Evolutionary conservation across 2,329 filamentous ascomycete species (phyloP).

Genomic region (Rhynchosporium graminicola): DNA sequence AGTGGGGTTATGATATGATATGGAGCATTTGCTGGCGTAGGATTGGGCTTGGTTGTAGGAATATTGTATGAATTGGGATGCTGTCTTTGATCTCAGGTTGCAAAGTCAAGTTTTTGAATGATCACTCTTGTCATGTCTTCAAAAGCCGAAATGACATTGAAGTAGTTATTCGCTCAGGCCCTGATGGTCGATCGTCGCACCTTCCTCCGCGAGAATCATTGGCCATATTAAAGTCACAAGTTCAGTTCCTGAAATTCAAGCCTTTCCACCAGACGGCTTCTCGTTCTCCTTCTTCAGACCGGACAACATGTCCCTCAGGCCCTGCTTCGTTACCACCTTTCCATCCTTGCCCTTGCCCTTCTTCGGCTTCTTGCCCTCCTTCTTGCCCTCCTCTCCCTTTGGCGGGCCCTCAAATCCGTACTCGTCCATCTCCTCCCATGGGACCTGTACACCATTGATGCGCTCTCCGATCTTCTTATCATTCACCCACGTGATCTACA

Average conservation of each 20-base stretch:
- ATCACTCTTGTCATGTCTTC: neutral
- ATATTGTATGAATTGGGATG: constrained; percentile 17
- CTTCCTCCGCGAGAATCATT: too few relatives aligned
- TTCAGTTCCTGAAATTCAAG: neutral
- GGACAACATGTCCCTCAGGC: neutral
- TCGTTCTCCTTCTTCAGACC: neutral
- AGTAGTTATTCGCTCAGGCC: neutral
- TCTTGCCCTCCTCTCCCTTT: neutral
- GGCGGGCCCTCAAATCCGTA: neutral
- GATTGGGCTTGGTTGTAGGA: constrained; percentile 5
- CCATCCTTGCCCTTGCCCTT: neutral
- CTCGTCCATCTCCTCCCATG: neutral
- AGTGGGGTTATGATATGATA: neutral
- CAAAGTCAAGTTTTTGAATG: neutral
- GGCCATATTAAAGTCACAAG: too few relatives aligned
- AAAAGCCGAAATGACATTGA: neutral
- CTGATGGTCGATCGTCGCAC: too few relatives aligned
- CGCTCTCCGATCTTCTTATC: constrained; percentile 10
- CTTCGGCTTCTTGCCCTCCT: neutral
- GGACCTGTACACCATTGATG: constrained; percentile 10
- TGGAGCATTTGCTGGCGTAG: constrained; percentile 21
- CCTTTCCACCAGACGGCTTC: neutral
- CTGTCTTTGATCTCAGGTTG: neutral
- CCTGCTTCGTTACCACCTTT: neutral
- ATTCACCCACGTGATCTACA: neutral